Base-by-base conservation (phyloP, 768 basidiomycete genomes). In the Kwoniella dendrophila region DNA sequence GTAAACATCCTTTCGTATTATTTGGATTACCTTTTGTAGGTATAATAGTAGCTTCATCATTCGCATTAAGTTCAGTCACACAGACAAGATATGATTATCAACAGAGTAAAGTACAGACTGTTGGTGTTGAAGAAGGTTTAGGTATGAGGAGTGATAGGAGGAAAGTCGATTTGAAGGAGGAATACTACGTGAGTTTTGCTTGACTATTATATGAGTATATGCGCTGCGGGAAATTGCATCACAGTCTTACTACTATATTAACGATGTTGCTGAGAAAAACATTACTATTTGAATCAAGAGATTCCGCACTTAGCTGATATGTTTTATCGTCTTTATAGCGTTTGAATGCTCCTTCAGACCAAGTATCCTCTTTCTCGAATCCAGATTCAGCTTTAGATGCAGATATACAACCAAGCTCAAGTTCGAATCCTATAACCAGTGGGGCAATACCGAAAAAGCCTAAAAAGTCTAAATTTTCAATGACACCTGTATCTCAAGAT, bases 31-130 rank as follows among this genome's bases (percentile, higher is more conserved):
- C 95, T 0, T 96, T 98, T 79, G 63, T 97, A 7, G 74, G 88
- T 68, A 82, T 92, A 67, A 88, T 96, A 78, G 90, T 97, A 59
- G 86, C 83, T 12, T 89, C 91, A 1, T 92, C 90, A 18, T 97
- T 88, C 74, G 92, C 87, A 5, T 81, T 99, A 51, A 84, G 87
- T 18, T 81, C 84, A 1, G 86, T 99, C 73, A 93, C 93, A 0
- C 90, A 92, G 78, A 94, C 90, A 29, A 84, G 90, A 27, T 97
- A 97, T 75, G 94, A 97, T 76, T 77, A 90, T 64, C 89, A 94
- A 30, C 62, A 52, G n/a, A 64, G 62, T 26, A 65, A 66, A 40
- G 60, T 63, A 14, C 43, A 65, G 62, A 62, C 62, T 12, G 52
- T 74, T 41, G 66, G 40, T 20, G 63, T 56, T 44, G 75, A 74